Evolutionary conservation across 208 protist genomes (phyloP).

Genomic region (Entamoeba invadens): DNA sequence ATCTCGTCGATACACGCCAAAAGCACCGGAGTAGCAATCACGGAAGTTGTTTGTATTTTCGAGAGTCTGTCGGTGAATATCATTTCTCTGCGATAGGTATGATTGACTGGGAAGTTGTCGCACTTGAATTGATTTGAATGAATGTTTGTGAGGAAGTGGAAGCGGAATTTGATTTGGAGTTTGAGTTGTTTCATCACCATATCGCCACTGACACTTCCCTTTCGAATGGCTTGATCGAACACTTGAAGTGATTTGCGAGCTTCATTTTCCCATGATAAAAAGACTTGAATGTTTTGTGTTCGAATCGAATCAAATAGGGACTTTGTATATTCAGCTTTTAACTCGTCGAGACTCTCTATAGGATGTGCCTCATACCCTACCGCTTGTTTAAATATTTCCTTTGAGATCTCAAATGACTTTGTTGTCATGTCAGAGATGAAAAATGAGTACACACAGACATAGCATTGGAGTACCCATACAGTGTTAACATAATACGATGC

Average conservation of each 20-base stretch:
- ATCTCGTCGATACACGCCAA: neutral
- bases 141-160: neutral
- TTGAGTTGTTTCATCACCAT: neutral
- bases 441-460: neutral
- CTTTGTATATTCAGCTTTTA: neutral
- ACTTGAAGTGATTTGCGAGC: neutral
- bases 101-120: neutral
- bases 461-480: neutral
- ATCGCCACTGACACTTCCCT: neutral
- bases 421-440: neutral
- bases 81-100: neutral
- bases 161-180: neutral
- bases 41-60: neutral
- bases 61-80: neutral
- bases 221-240: neutral
- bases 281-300: neutral
- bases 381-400: neutral
- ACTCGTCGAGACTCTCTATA: neutral
- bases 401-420: neutral
- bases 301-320: neutral
- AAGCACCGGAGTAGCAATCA: neutral
- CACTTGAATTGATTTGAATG: neutral
- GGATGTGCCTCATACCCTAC: neutral
- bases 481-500: neutral
- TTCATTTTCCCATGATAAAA: neutral